Conservation (phyloP, 2,329 filamentous ascomycete genomes). For the Exophiala xenobiotica region DNA sequence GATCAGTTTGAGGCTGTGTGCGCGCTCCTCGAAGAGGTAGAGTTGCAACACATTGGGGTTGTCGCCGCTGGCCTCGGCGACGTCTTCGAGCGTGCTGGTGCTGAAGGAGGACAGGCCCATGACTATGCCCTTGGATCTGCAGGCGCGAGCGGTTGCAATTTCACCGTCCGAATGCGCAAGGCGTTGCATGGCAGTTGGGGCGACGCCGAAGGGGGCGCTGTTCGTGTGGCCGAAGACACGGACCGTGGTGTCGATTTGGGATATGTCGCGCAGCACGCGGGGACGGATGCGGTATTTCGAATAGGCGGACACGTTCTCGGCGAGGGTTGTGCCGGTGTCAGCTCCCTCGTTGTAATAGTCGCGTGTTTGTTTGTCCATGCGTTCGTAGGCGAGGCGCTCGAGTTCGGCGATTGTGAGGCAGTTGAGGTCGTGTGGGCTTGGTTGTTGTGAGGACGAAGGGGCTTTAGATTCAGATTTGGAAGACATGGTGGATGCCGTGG, state of each 20-base stretch:
- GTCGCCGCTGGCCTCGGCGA: constrained; percentile 40
- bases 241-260: constrained; percentile 39
- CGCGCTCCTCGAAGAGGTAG: constrained; percentile 50
- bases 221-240: constrained; percentile 45
- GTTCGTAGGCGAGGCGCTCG: constrained; percentile 37
- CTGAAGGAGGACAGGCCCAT: constrained; percentile 48
- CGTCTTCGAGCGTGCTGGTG: constrained; percentile 44
- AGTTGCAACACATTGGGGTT: constrained; percentile 47
- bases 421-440: constrained; percentile 37
- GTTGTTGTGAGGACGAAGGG: not conserved
- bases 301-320: constrained; percentile 30
- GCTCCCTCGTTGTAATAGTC: constrained; percentile 58
- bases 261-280: constrained; percentile 41
- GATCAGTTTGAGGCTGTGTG: constrained; percentile 39
- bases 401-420: constrained; percentile 46
- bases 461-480: not conserved
- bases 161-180: constrained; percentile 52
- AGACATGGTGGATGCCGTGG: no score
- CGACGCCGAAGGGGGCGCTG: constrained; percentile 49
- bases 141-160: constrained; percentile 47
- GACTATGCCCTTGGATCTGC: constrained; percentile 38
- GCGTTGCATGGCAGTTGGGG: constrained; percentile 52
- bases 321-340: constrained; percentile 34
- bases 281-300: constrained; percentile 41
- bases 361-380: constrained; percentile 32